Percentiles rank a stretch among this genome's conserved stretches.
These are phyloP conservation scores for Smallanthus sonchifolius DNA, from an alignment of 129 eudicot genomes.

Conservation along the genomic window DNA sequence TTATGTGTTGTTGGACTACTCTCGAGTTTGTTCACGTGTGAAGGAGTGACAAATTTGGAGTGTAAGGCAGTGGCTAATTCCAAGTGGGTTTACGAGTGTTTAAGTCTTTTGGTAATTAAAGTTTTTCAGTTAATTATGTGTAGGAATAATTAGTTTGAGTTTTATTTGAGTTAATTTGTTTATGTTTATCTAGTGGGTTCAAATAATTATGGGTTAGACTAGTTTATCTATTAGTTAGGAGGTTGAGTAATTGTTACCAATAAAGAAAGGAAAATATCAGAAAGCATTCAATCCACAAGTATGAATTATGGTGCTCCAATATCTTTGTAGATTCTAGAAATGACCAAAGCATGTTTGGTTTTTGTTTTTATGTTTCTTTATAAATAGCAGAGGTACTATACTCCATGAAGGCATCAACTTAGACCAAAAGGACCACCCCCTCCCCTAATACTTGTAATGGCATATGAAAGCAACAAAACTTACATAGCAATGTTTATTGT, in stretches of 20 bases:
- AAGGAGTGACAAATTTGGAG: too few relatives aligned
- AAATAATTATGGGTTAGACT: too few relatives aligned
- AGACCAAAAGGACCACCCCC: neutral
- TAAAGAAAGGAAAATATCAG: neutral
- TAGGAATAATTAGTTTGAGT: too few relatives aligned
- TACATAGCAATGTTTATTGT: slow-evolving; percentile 50
- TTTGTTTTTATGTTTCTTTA: slow-evolving; percentile 16
- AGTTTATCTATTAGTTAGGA: too few relatives aligned
- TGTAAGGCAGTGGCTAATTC: too few relatives aligned
- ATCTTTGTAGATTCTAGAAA: neutral
- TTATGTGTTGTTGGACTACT: too few relatives aligned
- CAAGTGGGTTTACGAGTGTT: too few relatives aligned
- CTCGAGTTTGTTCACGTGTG: too few relatives aligned
- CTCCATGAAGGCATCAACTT: slow-evolving; percentile 8
- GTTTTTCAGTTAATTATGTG: too few relatives aligned
- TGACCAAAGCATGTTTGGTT: slow-evolving; percentile 20
- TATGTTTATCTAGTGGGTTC: too few relatives aligned
- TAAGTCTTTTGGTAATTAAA: too few relatives aligned
- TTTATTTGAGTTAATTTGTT: too few relatives aligned
- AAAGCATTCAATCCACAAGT: slow-evolving; percentile 9
- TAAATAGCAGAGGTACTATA: slow-evolving; percentile 16
- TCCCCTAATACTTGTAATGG: slow-evolving; percentile 10
- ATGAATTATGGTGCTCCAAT: neutral
- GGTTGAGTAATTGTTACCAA: neutral
- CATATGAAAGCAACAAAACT: slow-evolving; percentile 42